These are phyloP conservation scores for Ceratonia siliqua DNA, from an alignment of 306 rosid genomes.

Conservation along the genomic window DNA sequence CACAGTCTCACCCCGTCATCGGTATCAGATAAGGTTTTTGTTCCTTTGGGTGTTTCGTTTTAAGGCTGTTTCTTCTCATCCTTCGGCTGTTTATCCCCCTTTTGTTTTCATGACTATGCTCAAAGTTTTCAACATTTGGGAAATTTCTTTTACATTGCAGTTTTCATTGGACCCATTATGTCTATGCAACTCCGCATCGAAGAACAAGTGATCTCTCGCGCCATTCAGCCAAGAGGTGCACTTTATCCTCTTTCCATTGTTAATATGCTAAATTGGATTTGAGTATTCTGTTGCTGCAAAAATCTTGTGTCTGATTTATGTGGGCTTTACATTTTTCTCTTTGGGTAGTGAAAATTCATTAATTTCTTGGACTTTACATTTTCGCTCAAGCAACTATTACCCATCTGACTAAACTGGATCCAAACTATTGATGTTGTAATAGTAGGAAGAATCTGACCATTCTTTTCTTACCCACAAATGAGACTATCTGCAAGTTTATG, in stretches of 20 bases:
- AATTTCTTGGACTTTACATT: neutral
- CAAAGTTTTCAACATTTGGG: neutral
- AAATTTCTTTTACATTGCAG: conserved; percentile 3
- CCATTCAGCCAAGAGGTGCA: neutral
- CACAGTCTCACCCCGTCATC: too few species aligned
- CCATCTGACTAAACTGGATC: too few species aligned
- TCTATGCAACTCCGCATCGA: conserved; percentile 4
- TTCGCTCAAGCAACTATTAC: too few species aligned
- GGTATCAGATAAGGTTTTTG: too few species aligned
- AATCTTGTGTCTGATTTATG: neutral
- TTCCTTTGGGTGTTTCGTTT: too few species aligned
- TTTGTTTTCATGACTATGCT: too few species aligned
- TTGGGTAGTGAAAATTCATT: neutral
- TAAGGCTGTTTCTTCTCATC: too few species aligned
- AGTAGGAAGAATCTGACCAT: too few species aligned
- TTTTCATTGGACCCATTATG: conserved; percentile 12
- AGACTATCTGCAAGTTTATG: too few species aligned
- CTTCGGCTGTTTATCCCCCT: too few species aligned
- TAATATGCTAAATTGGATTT: neutral
- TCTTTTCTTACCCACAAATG: too few species aligned
- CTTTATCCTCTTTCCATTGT: neutral
- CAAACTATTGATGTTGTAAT: too few species aligned
- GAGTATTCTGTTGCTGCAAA: neutral
- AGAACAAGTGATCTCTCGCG: neutral
- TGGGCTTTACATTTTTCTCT: neutral